These are phyloP conservation scores for Platanthera zijinensis DNA, from an alignment of 106 monocot species.

Conservation along the genomic window DNA sequence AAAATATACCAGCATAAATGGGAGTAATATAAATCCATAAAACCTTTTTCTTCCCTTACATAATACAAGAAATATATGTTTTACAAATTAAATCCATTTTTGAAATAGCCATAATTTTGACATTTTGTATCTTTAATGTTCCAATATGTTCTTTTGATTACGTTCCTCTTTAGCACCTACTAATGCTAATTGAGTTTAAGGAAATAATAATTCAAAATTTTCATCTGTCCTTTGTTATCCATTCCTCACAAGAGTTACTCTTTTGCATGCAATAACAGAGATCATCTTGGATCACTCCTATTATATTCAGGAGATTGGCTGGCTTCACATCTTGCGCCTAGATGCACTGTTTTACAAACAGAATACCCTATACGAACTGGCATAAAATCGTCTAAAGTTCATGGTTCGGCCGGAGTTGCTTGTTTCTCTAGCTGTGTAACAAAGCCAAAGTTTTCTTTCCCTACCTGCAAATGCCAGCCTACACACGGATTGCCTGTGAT, in stretches of 20 bases:
- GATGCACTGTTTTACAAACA: conserved; percentile 25
- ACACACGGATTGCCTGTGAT: conserved; percentile 19
- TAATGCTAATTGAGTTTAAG: too few species aligned
- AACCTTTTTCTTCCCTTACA: too few species aligned
- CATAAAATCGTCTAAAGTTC: conserved; percentile 43
- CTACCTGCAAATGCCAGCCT: conserved; percentile 51
- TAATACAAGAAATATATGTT: too few species aligned
- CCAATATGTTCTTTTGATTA: too few species aligned
- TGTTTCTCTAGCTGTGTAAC: conserved; percentile 47
- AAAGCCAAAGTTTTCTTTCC: conserved; percentile 52
- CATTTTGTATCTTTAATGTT: too few species aligned
- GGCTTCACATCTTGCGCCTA: conserved; percentile 51
- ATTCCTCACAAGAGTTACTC: background rate
- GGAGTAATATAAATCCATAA: too few species aligned
- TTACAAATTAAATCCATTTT: too few species aligned
- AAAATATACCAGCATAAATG: too few species aligned
- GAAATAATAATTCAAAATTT: background rate
- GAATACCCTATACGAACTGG: conserved; percentile 10
- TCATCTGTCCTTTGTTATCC: background rate
- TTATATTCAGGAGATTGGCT: conserved; percentile 57
- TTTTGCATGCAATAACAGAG: conserved; percentile 34
- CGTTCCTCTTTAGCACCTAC: too few species aligned
- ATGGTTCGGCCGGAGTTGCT: conserved; percentile 53
- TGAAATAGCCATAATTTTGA: too few species aligned
- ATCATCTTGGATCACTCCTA: conserved; percentile 60